phyloP scores from a whole-genome alignment of 331 rosid genomes.

The Cydonia oblonga region DNA sequence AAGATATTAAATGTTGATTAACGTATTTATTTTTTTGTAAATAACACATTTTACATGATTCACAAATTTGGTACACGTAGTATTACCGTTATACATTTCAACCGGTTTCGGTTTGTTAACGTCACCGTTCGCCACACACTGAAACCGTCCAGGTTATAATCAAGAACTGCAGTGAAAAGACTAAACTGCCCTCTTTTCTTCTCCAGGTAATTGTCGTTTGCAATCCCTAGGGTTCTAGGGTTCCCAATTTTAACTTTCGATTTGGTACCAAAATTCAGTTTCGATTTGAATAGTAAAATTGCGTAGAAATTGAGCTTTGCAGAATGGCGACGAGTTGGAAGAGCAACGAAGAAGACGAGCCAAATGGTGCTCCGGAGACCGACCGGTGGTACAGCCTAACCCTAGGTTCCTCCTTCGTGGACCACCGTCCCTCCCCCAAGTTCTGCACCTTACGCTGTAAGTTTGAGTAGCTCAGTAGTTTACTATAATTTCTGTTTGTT shows the following conservation, averaged over 20 bases:
- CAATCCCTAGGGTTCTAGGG: neutral
- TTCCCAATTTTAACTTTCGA: neutral
- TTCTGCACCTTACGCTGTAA: slow-evolving; percentile 7
- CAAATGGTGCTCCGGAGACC: slow-evolving; percentile 4
- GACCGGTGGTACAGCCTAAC: neutral
- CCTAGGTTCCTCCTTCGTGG: slow-evolving; percentile 1
- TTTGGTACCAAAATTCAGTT: neutral
- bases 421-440: neutral
- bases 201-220: neutral
- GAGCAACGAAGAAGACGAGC: neutral
- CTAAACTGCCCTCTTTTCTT: neutral
- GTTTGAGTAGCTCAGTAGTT: neutral
- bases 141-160: neutral
- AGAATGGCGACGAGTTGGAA: neutral
- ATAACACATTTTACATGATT: too few relatives aligned
- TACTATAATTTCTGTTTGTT: neutral
- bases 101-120: too few relatives aligned
- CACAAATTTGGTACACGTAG: too few relatives aligned
- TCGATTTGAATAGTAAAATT: neutral
- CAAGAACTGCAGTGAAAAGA: neutral
- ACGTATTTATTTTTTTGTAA: accelerated
- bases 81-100: too few relatives aligned
- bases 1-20: too few relatives aligned
- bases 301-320: neutral
- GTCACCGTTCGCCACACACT: neutral